Percentiles rank a stretch among this genome's conserved stretches.
phyloP scores from a whole-genome alignment of 2,329 filamentous ascomycete genomes.

The Thelonectria olida region DNA sequence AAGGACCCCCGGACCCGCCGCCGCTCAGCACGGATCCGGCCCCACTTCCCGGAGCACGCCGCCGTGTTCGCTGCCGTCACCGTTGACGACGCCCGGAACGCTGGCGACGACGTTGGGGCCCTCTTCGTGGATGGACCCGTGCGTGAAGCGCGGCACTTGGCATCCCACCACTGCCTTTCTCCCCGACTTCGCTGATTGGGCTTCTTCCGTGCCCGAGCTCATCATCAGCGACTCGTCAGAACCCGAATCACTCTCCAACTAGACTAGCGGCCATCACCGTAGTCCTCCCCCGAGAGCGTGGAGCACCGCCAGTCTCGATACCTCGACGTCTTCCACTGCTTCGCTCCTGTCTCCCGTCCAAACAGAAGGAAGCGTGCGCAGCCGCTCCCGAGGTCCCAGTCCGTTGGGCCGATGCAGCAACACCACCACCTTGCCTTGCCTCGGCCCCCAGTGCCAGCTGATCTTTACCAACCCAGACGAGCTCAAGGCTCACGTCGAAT shows the following conservation, averaged over 20 bases:
- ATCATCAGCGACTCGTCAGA: constrained; percentile 13
- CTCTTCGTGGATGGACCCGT: constrained; percentile 3
- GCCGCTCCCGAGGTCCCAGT: constrained; percentile 37
- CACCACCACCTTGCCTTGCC: constrained; percentile 33
- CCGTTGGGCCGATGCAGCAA: constrained; percentile 27
- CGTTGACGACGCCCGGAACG: constrained; percentile 2
- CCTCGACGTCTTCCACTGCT: constrained; percentile 39
- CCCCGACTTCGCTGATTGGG: constrained; percentile 1
- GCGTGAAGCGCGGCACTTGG: background rate
- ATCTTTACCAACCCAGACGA: constrained; percentile 36
- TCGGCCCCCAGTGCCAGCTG: constrained; percentile 40
- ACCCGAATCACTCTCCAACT: constrained; percentile 13
- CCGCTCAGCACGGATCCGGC: background rate
- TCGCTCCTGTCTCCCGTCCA: constrained; percentile 43
- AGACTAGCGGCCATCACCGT: background rate
- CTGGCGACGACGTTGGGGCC: constrained; percentile 1
- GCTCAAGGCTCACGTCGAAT: constrained; percentile 37
- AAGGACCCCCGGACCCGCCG: background rate
- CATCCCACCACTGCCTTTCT: background rate
- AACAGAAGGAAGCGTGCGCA: constrained; percentile 36
- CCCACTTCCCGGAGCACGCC: background rate
- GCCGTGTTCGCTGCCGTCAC: constrained; percentile 7
- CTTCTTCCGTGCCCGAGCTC: constrained; percentile 7
- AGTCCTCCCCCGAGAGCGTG: constrained; percentile 23
- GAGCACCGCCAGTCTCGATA: constrained; percentile 41